Percentiles rank a stretch among this genome's conserved stretches.
Evolutionary conservation across 305 asterid genomes (phyloP).

Genomic region (Plantago coronopus): DNA sequence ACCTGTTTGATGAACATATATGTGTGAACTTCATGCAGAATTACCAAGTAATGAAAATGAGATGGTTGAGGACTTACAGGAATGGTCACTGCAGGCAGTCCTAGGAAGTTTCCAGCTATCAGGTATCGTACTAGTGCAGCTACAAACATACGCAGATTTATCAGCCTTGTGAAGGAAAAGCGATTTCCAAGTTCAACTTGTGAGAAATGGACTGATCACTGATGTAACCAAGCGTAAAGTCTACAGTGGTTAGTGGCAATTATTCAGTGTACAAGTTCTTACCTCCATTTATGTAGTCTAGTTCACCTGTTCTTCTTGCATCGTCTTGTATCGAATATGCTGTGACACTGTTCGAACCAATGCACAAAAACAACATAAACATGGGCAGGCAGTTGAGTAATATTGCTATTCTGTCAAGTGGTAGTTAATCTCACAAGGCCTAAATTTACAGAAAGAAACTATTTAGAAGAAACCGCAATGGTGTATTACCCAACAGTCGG

Average conservation of each 20-base stretch:
- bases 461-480: not conserved
- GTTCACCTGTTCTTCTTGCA: constrained; percentile 66
- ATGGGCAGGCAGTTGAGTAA: not conserved
- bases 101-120: constrained; percentile 90
- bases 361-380: not conserved
- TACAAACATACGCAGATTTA: constrained; percentile 23
- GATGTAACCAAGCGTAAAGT: not conserved
- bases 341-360: constrained; percentile 50
- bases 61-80: constrained; percentile 49
- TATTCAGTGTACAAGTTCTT: constrained; percentile 8
- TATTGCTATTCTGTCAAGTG: not conserved
- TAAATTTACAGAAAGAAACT: not conserved
- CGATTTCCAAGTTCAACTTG: not conserved
- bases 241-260: not conserved
- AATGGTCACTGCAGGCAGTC: constrained; percentile 83
- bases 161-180: not conserved
- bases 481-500: constrained; percentile 82
- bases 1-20: constrained; percentile 35
- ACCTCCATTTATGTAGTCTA: constrained; percentile 96
- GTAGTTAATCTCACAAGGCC: too few relatives aligned
- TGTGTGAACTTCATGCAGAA: too few relatives aligned
- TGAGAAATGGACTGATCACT: not conserved
- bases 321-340: constrained; percentile 70
- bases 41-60: not conserved
- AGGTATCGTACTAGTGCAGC: constrained; percentile 84